phyloP scores from a whole-genome alignment of 202 grass and related monocot genomes.

The Eragrostis tef region DNA sequence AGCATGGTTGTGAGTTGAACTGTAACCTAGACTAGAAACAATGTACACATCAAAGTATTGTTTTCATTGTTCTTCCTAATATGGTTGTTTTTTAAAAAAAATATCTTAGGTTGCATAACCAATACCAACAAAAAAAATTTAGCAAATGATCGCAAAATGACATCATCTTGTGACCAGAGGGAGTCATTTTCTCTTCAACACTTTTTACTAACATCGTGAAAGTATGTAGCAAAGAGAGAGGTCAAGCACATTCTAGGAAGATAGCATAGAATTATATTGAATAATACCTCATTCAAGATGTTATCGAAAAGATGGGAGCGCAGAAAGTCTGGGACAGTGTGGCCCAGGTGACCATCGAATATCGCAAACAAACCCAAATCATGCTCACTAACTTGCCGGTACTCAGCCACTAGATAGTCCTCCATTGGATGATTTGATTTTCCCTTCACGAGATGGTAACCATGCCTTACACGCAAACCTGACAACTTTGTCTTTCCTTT shows the following conservation, averaged over 20 bases:
- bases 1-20: constrained; percentile 32
- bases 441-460: constrained; percentile 90
- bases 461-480: constrained; percentile 71
- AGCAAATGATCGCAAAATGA: not conserved
- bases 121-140: not conserved
- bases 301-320: constrained; percentile 78
- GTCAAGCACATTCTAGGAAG: constrained; percentile 9
- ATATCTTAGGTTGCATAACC: constrained; percentile 2
- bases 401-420: constrained; percentile 89
- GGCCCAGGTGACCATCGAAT: constrained; percentile 87
- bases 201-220: constrained; percentile 23
- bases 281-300: constrained; percentile 82
- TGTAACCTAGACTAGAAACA: constrained; percentile 28
- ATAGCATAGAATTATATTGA: not conserved
- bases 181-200: not conserved
- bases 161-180: not conserved
- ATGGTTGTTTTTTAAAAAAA: constrained; percentile 8
- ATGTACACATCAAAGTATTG: not conserved
- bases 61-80: constrained; percentile 29
- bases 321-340: constrained; percentile 82
- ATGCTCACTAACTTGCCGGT: constrained; percentile 60
- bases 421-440: constrained; percentile 95
- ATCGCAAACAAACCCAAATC: constrained; percentile 90
- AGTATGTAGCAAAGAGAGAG: constrained; percentile 13
- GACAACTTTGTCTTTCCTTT: constrained; percentile 89